Evolutionary conservation across 805 yeast species (phyloP), one percentile per base, ranked within the genome.

Genomic region (Wickerhamomyces pijperi): DNA sequence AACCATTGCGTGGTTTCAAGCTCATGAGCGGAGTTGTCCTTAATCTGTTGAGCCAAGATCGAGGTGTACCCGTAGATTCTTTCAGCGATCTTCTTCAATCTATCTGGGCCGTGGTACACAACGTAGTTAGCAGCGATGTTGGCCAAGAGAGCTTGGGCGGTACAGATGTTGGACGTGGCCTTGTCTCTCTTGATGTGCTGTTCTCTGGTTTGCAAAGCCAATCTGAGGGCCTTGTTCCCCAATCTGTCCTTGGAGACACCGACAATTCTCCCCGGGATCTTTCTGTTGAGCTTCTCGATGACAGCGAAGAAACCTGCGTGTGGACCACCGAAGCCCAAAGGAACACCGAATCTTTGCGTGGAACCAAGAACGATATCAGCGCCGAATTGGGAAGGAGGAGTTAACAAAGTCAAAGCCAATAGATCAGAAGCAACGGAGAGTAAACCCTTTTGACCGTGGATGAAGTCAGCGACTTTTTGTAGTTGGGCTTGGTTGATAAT

Each of bases 281-380:
- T 92, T 57, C 98, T 76, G 56, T 85, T 84, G 50, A 82, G 70
- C 40, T 76, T 71, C 43, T 78, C 75, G n/a, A 76, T 70, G 32
- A 90, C 94, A 8, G 97, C 85, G 51, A 92, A 88, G 64, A 85
- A 92, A 1, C 95, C 98, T 36, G 98, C 97, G 60, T 92, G 98
- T 3, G 98, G 98, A 17, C 98, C 98, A 54, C 98, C 98, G 57
- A 78, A 92, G 6, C 97, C 98, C 67, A 90, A 74, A 40, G 98
- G 97, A 32, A 90, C 97, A 54, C 98, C 98, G 51, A 92, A 86
- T 60, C 98, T 72, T 68, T 92, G 98, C 4, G 97, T 73, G 8
- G 87, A 76, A 36, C 98, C 98, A 35, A 92, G 66, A 2, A 82
- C 96, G 37, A 92, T 82, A 58, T 92, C 98, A 34, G 97, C 97